Evolutionary conservation across 1,284 basidiomycete genomes (phyloP).

Genomic region (Pholiota adiposa): DNA sequence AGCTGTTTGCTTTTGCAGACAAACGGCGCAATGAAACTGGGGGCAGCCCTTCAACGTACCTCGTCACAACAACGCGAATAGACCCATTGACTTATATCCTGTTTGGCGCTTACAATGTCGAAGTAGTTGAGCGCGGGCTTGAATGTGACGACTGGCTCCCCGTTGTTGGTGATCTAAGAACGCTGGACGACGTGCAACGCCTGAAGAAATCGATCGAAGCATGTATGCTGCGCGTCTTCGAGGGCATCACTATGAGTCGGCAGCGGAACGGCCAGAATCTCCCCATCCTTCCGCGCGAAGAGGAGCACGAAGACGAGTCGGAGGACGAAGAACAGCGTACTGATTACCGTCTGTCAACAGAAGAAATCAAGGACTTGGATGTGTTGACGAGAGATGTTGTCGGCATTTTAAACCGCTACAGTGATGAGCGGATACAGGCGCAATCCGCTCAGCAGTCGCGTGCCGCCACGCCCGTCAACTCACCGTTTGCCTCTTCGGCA

Average conservation of each 20-base stretch:
- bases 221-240: conserved; percentile 91
- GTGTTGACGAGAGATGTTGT: conserved; percentile 77
- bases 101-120: conserved; percentile 86
- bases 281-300: conserved; percentile 47
- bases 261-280: conserved; percentile 38
- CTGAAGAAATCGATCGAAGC: conserved; percentile 84
- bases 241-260: conserved; percentile 73
- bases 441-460: conserved; percentile 66
- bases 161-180: conserved; percentile 77
- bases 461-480: conserved; percentile 67
- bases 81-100: conserved; percentile 93
- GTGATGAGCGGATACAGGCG: conserved; percentile 57
- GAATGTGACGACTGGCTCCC: conserved; percentile 94
- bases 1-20: conserved; percentile 86
- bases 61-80: conserved; percentile 85
- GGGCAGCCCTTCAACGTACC: conserved; percentile 59
- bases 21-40: conserved; percentile 79
- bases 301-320: conserved; percentile 60
- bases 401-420: conserved; percentile 68
- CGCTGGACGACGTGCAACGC: conserved; percentile 85
- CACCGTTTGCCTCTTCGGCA: conserved; percentile 56
- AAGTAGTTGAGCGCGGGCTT: conserved; percentile 69
- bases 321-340: conserved; percentile 59
- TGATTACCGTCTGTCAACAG: conserved; percentile 57
- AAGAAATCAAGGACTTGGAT: conserved; percentile 79